These are phyloP conservation scores for Capronia americana DNA, from an alignment of 2,329 filamentous ascomycete genomes.

Conservation along the genomic window DNA sequence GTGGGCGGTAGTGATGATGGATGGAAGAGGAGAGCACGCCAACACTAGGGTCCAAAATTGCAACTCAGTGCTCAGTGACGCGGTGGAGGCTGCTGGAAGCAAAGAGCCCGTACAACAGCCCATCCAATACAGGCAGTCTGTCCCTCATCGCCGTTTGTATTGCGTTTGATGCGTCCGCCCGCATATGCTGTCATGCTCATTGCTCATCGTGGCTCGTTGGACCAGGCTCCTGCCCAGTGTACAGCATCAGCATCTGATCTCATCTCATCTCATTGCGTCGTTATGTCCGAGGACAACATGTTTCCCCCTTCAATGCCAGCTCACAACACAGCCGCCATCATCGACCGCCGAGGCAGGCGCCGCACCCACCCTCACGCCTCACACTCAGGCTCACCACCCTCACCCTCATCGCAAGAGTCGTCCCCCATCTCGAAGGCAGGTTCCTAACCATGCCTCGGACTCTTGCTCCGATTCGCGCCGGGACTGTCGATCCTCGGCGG, in stretches of 20 bases:
- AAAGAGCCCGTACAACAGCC: background rate
- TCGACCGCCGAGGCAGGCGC: background rate
- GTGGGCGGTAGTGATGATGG: background rate
- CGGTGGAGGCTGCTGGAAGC: background rate
- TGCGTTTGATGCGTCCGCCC: background rate
- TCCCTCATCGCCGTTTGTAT: too few relatives aligned
- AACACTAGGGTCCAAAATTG: background rate
- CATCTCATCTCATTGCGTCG: background rate
- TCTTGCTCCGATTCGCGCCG: conserved; percentile 13
- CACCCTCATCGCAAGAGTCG: background rate
- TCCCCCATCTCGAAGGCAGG: background rate
- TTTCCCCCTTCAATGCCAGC: background rate
- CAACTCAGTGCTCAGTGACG: background rate
- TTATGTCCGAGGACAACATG: background rate
- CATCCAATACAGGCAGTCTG: background rate
- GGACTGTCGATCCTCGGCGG: conserved; percentile 42
- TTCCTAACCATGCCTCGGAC: conserved; percentile 9
- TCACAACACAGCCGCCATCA: background rate
- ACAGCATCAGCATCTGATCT: background rate
- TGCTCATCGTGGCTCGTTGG: background rate
- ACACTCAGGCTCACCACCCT: background rate
- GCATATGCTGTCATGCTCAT: background rate
- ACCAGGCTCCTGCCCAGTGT: background rate
- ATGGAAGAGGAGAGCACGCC: background rate
- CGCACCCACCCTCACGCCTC: background rate